These are phyloP conservation scores for Lolium multiflorum DNA, from an alignment of 176 grass and related monocot species.

Conservation along the genomic window DNA sequence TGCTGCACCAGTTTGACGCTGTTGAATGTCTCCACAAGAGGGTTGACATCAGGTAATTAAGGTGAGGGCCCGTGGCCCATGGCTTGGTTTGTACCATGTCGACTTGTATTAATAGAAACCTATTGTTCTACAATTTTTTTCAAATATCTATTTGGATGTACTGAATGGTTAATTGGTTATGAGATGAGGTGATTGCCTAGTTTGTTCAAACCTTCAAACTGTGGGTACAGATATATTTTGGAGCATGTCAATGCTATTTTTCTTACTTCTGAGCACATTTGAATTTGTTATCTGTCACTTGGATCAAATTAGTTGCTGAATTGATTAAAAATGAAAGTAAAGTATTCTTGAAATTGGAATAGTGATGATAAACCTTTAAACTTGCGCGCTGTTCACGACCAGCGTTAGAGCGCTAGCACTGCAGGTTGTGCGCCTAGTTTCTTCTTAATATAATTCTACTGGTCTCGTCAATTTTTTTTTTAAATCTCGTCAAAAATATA, in stretches of 20 bases:
- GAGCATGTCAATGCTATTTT: not conserved
- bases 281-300: not conserved
- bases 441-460: too few species aligned
- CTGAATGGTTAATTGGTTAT: conserved; percentile 1
- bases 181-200: not conserved
- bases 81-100: not conserved
- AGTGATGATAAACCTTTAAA: not conserved
- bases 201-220: too few species aligned
- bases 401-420: too few species aligned
- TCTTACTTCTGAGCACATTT: not conserved
- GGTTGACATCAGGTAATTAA: conserved; percentile 66
- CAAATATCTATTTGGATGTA: conserved; percentile 2
- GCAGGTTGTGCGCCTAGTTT: too few species aligned
- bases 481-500: too few species aligned
- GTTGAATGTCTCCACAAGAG: conserved; percentile 73
- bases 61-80: conserved; percentile 18
- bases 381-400: too few species aligned
- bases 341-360: not conserved
- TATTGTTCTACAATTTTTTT: not conserved
- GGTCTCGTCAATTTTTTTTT: too few species aligned
- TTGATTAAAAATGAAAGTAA: not conserved
- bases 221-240: not conserved
- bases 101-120: not conserved
- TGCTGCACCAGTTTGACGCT: conserved; percentile 67
- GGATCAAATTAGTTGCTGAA: conserved; percentile 17